Evolutionary conservation across 257 asterid species (phyloP).

Genomic region (Coffea canephora): DNA sequence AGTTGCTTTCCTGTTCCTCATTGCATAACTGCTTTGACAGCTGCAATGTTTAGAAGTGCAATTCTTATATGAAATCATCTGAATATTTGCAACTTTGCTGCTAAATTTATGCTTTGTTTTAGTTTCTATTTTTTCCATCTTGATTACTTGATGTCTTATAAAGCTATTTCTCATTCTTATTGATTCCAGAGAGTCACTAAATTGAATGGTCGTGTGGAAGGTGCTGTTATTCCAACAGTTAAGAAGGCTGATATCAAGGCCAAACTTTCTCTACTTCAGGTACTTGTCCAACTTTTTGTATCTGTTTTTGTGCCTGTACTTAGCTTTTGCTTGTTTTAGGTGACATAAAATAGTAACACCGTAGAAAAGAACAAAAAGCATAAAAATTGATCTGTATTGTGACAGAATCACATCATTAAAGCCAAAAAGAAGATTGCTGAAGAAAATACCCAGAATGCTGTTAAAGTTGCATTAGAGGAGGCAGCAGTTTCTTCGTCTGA

Average conservation of each 20-base stretch:
- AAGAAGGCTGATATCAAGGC: slow-evolving; percentile 84
- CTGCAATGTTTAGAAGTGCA: neutral
- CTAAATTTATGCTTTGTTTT: neutral
- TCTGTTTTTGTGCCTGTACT: neutral
- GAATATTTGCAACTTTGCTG: neutral
- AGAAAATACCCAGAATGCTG: slow-evolving; percentile 75
- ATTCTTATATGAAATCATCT: neutral
- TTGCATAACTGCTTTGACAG: neutral
- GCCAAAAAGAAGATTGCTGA: slow-evolving; percentile 84
- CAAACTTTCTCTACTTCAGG: slow-evolving; percentile 80
- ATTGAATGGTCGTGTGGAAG: slow-evolving; percentile 76
- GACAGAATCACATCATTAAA: slow-evolving; percentile 74
- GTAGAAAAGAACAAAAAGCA: slow-evolving; percentile 1
- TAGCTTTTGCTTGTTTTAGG: neutral
- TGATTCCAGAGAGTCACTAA: slow-evolving; percentile 78
- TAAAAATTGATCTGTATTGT: slow-evolving; percentile 14
- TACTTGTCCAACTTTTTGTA: slow-evolving; percentile 15
- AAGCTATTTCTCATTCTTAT: slow-evolving; percentile 13
- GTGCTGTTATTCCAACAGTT: slow-evolving; percentile 74
- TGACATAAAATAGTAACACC: neutral
- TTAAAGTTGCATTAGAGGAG: slow-evolving; percentile 51
- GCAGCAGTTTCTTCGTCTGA: slow-evolving; percentile 72
- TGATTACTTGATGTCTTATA: neutral
- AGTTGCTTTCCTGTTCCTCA: neutral
- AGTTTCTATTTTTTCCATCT: neutral